Evolutionary conservation across 306 rosid genomes (phyloP), one percentile per base, ranked within the genome.

Genomic region (Prinsepia uniflora): DNA sequence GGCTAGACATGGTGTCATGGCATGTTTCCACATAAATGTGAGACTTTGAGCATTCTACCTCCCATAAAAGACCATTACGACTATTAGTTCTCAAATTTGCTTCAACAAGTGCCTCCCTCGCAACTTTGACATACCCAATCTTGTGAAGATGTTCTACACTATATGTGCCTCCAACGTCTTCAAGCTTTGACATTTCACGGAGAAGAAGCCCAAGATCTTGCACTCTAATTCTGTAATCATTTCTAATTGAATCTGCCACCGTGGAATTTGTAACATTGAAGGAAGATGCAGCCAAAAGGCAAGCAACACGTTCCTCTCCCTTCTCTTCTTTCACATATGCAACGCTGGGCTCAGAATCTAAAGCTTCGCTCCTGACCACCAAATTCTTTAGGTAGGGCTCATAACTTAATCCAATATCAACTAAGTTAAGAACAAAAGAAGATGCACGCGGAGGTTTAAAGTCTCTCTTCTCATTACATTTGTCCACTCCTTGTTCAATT

Each of bases 211-310:
- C 98, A 20, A 94, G 76, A 64, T 94, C 98, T 65, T 87, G 92
- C 76, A 86, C 77, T 72, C 80, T 79, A 49, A 94, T 88, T 75
- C 45, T 80, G 75, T 71, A 85, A 63, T 76, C 85, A 52, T 68
- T 81, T 80, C 84, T 89, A 63, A 68, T 60, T 60, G 86, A 73
- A 63, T 82, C 87, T 55, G 63, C 76, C 69, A 12, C 56, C 55
- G 85, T 76, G 76, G 88, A 82, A 86, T 70, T 88, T 75, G 97
- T 84, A 73, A 94, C 86, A 54, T 81, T 83, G 74, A 94, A 75
- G 74, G 80, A 90, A 73, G 97, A 87, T 60, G 98, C 95, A 76
- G 96, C 96, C 84, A 94, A 83, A 73, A 94, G 78, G 84, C 98
- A 90, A 73, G 96, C 80, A 74, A 86, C 92, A 68, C 56, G 75